phyloP scores from a whole-genome alignment of 2,329 filamentous ascomycete species.

The Sclerotinia spermophila region DNA sequence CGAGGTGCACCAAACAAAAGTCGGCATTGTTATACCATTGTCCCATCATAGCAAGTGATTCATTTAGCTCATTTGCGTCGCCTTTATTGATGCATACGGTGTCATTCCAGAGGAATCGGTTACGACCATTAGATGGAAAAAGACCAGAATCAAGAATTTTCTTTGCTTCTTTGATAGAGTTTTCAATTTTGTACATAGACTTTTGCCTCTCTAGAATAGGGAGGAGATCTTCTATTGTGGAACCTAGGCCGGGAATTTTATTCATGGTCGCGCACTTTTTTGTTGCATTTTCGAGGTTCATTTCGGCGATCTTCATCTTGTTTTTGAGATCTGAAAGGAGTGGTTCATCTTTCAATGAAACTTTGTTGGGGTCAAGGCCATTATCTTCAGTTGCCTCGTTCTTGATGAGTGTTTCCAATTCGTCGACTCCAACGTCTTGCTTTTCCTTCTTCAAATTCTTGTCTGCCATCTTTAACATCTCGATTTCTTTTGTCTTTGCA shows the following conservation, averaged over 20 bases:
- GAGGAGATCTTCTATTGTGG: slow-evolving; percentile 16
- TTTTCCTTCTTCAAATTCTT: slow-evolving; percentile 9
- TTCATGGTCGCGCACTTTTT: slow-evolving; percentile 1
- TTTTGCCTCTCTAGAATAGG: slow-evolving; percentile 26
- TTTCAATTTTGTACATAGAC: slow-evolving; percentile 35
- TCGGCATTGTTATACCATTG: slow-evolving; percentile 38
- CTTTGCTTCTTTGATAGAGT: slow-evolving; percentile 29
- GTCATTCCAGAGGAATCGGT: slow-evolving; percentile 37
- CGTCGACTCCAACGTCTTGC: slow-evolving; percentile 1
- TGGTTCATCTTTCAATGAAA: not conserved
- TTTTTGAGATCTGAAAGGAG: not conserved
- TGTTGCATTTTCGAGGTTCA: slow-evolving; percentile 6
- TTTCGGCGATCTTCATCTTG: slow-evolving; percentile 3
- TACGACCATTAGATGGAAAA: slow-evolving; percentile 30
- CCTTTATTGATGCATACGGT: slow-evolving; percentile 38
- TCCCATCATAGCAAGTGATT: slow-evolving; percentile 38
- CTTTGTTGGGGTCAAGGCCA: not conserved
- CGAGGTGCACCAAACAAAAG: slow-evolving; percentile 37
- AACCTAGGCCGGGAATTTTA: slow-evolving; percentile 4
- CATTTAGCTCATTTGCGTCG: slow-evolving; percentile 34
- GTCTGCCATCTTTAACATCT: slow-evolving; percentile 1
- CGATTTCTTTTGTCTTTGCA: slow-evolving; percentile 12
- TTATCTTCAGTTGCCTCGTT: not conserved
- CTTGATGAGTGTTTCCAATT: not conserved
- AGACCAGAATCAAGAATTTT: slow-evolving; percentile 33